A percentile compares a stretch with the other conserved stretches of the same genome.
These are phyloP conservation scores for Blastocystis sp. DNA, from an alignment of 352 stramenopile species.

Conservation along the genomic window DNA sequence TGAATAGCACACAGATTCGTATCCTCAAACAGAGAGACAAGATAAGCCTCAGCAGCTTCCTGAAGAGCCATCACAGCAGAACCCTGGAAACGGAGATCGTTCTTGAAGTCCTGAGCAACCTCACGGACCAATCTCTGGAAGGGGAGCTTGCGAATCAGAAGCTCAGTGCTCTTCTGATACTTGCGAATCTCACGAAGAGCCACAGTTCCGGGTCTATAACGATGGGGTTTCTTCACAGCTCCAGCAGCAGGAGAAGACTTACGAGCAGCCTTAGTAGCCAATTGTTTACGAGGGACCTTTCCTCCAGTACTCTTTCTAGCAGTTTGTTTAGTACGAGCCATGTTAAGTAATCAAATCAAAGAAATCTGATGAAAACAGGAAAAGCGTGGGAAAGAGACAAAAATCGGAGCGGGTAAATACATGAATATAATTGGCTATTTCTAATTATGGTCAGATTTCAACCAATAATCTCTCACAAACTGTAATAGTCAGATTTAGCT, in stretches of 20 bases:
- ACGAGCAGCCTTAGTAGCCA: slow-evolving; percentile 84
- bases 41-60: slow-evolving; percentile 87
- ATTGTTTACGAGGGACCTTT: slow-evolving; percentile 88
- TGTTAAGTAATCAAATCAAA: slow-evolving; percentile 21
- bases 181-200: slow-evolving; percentile 80
- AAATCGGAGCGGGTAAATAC: neutral
- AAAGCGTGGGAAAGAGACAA: neutral
- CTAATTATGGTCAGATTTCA: neutral
- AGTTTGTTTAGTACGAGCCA: slow-evolving; percentile 90
- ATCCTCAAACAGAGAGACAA: slow-evolving; percentile 89
- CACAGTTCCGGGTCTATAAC: slow-evolving; percentile 80
- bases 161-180: slow-evolving; percentile 83
- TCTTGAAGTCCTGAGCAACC: slow-evolving; percentile 86
- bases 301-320: slow-evolving; percentile 88
- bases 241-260: slow-evolving; percentile 85
- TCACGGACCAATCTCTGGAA: slow-evolving; percentile 74
- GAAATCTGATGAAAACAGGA: neutral
- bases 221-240: slow-evolving; percentile 87
- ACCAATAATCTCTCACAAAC: neutral
- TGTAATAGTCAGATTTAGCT: slow-evolving; percentile 86
- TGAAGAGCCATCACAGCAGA: slow-evolving; percentile 87
- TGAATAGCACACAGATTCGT: slow-evolving; percentile 91
- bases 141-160: slow-evolving; percentile 80
- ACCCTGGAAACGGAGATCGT: slow-evolving; percentile 90
- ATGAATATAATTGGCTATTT: neutral